phyloP scores from a whole-genome alignment of 768 basidiomycete species.

The Calocera cornea region DNA sequence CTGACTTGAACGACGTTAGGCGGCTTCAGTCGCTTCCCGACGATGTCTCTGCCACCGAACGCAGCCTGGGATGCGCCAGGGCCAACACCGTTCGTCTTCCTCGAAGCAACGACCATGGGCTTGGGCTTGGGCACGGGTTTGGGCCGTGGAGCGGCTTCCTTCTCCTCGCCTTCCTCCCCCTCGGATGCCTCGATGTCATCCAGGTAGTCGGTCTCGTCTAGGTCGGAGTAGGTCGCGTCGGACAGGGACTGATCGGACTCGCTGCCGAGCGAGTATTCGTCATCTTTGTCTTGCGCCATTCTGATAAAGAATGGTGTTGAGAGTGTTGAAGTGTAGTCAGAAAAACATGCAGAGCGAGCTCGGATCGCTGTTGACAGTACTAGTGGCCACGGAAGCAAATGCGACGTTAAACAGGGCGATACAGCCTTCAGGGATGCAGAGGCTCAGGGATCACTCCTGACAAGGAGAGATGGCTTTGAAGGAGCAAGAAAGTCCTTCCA shows the following conservation, averaged over 20 bases:
- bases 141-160: not conserved
- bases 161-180: constrained; percentile 4
- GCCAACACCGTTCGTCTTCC: not conserved
- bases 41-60: not conserved
- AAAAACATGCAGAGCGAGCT: too few species aligned
- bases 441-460: too few species aligned
- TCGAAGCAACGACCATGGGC: not conserved
- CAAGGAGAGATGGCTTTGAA: too few species aligned
- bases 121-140: not conserved
- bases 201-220: constrained; percentile 12
- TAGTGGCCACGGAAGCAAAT: too few species aligned
- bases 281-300: not conserved
- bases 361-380: too few species aligned
- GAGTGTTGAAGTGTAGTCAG: too few species aligned
- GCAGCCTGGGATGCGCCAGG: not conserved
- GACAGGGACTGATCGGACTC: not conserved
- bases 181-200: constrained; percentile 11
- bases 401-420: too few species aligned
- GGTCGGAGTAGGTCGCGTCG: constrained; percentile 16
- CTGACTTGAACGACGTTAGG: not conserved
- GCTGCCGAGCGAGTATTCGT: too few species aligned
- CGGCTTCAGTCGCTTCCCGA: not conserved
- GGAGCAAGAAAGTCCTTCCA: too few species aligned
- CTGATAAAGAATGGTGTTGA: not conserved
- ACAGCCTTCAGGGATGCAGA: too few species aligned